phyloP scores from a whole-genome alignment of 1,139 yeast genomes.

The Diutina catenulata region DNA sequence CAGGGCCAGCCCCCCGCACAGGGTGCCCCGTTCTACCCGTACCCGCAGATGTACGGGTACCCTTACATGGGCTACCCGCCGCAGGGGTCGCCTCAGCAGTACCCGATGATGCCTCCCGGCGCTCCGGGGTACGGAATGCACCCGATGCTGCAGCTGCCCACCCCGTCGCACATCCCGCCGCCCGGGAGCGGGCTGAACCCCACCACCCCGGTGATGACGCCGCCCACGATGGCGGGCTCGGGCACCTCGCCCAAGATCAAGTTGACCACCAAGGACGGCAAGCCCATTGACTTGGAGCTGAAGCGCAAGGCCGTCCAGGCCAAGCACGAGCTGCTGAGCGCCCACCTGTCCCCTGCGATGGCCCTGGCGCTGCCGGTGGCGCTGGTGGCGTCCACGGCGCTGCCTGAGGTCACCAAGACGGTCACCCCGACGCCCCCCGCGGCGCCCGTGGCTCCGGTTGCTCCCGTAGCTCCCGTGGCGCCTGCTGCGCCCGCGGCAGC shows the following conservation, averaged over 20 bases:
- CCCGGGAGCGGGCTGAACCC: conserved; percentile 11
- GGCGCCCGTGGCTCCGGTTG: conserved; percentile 10
- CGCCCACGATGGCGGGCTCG: conserved; percentile 6
- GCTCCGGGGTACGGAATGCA: conserved; percentile 1
- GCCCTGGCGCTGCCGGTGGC: background rate
- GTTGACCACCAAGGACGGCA: conserved; percentile 37
- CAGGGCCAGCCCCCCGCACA: conserved; percentile 5
- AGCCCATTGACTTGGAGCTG: conserved; percentile 33
- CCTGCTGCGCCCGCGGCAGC: conserved; percentile 11
- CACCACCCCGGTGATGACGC: conserved; percentile 4
- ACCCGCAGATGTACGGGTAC: conserved; percentile 10
- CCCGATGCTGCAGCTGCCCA: background rate
- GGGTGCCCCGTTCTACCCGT: conserved; percentile 5
- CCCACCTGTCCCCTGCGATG: conserved; percentile 10
- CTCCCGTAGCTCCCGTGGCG: conserved; percentile 9
- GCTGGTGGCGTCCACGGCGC: conserved; percentile 6
- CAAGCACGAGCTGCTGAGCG: conserved; percentile 11
- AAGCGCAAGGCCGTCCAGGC: conserved; percentile 17
- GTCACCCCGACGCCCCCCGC: conserved; percentile 8
- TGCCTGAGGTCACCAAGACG: conserved; percentile 8
- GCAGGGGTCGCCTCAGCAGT: conserved; percentile 9
- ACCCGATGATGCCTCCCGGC: conserved; percentile 7
- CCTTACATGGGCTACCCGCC: conserved; percentile 9
- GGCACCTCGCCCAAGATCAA: conserved; percentile 15
- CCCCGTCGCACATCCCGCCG: conserved; percentile 9